Evolutionary conservation across 1,284 basidiomycete species (phyloP).

Genomic region (Acaromyces ingoldii): DNA sequence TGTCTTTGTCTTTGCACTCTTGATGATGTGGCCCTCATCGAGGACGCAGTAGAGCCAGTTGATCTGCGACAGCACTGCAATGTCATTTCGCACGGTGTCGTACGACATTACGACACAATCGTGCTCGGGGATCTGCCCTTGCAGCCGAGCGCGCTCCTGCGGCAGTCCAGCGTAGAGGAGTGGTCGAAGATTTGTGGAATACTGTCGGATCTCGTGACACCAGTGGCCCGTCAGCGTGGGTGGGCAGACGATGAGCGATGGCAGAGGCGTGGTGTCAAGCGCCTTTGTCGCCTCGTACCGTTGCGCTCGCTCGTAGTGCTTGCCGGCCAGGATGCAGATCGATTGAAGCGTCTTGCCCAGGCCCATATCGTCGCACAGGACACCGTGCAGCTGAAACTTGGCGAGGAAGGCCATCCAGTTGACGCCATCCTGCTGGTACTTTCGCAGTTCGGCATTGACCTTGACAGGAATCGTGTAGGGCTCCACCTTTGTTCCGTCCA

Average conservation of each 20-base stretch:
- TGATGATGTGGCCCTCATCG: slow-evolving; percentile 98
- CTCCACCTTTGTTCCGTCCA: slow-evolving; percentile 75
- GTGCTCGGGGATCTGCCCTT: slow-evolving; percentile 28
- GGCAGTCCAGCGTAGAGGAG: slow-evolving; percentile 86
- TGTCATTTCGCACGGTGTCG: slow-evolving; percentile 94
- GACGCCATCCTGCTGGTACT: slow-evolving; percentile 97
- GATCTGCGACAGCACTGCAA: slow-evolving; percentile 67
- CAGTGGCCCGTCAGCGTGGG: slow-evolving; percentile 94
- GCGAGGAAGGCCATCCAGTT: slow-evolving; percentile 98
- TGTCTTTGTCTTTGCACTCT: slow-evolving; percentile 95
- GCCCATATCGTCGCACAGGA: slow-evolving; percentile 99
- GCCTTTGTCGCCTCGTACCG: slow-evolving; percentile 65
- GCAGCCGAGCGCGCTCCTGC: slow-evolving; percentile 67
- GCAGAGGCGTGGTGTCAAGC: slow-evolving; percentile 76
- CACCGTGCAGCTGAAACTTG: slow-evolving; percentile 78
- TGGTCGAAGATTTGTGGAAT: slow-evolving; percentile 76
- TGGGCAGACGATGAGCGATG: slow-evolving; percentile 92
- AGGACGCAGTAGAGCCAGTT: slow-evolving; percentile 95
- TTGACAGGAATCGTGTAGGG: slow-evolving; percentile 79
- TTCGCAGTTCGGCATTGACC: slow-evolving; percentile 89
- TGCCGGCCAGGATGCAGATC: slow-evolving; percentile 92
- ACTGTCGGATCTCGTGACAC: slow-evolving; percentile 96
- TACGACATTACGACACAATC: slow-evolving; percentile 96
- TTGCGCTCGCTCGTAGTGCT: slow-evolving; percentile 79
- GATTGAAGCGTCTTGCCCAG: slow-evolving; percentile 97